phyloP scores from a whole-genome alignment of 2,329 filamentous ascomycete species.

The Sporothrix phasma region DNA sequence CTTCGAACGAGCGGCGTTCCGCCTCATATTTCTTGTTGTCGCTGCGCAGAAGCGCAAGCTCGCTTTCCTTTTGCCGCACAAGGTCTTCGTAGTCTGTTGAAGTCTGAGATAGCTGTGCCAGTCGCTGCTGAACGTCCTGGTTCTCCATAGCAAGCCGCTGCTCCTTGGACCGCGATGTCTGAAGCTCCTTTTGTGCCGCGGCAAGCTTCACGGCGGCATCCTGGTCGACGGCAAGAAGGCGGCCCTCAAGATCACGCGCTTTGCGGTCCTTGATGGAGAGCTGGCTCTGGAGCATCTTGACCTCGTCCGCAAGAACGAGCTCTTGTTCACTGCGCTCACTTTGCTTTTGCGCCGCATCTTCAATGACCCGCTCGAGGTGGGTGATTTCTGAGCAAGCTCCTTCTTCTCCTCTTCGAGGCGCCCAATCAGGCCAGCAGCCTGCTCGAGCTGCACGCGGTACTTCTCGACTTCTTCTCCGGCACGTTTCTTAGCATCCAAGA shows the following conservation, averaged over 20 bases:
- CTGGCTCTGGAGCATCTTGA: conserved; percentile 87
- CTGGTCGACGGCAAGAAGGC: conserved; percentile 75
- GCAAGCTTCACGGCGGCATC: conserved; percentile 80
- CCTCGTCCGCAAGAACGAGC: conserved; percentile 66
- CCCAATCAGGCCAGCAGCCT: conserved; percentile 78
- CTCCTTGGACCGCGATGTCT: conserved; percentile 61
- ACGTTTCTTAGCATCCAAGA: conserved; percentile 80
- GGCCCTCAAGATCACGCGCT: conserved; percentile 73
- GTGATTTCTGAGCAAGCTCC: conserved; percentile 55
- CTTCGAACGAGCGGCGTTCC: conserved; percentile 68
- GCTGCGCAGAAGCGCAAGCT: conserved; percentile 71
- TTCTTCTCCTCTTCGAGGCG: conserved; percentile 81
- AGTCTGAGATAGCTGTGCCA: conserved; percentile 77
- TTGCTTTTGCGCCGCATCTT: conserved; percentile 59
- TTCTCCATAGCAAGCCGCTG: conserved; percentile 73
- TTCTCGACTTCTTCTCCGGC: conserved; percentile 76
- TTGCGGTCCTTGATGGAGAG: conserved; percentile 83
- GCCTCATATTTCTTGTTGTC: conserved; percentile 77
- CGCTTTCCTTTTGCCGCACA: conserved; percentile 87
- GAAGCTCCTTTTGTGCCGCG: conserved; percentile 67
- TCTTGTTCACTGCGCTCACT: conserved; percentile 68
- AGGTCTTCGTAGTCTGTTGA: conserved; percentile 94
- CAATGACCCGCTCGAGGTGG: conserved; percentile 60
- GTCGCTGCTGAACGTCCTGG: conserved; percentile 69
- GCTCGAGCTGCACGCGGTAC: conserved; percentile 73